Evolutionary conservation across 208 protist species (phyloP), one percentile per base, ranked within the genome.

Genomic region (Leishmania guyanensis): DNA sequence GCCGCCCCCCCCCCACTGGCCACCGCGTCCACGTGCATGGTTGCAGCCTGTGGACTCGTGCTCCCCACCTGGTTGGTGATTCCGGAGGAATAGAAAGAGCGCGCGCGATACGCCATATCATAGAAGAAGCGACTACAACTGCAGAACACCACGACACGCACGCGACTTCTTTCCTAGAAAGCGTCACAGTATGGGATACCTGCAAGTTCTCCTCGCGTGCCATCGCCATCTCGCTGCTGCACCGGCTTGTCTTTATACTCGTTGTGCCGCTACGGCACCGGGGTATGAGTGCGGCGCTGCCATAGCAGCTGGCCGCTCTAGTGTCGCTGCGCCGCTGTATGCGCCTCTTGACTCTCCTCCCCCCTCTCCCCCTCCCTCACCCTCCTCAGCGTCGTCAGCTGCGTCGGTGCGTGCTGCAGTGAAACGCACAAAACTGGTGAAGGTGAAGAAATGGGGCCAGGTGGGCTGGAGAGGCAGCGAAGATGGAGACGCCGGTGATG

Each of bases 121-220:
- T 10, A 39, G 17, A 22, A 22, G 2, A 53, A 53, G 43, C 4
- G 43, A 43, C 8, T 4, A 53, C 43, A 16, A 50, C 8, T 12
- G 20, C 3, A 53, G 39, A 29, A 29, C 43, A 72, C 68, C 43
- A 43, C 68, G n/a, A 33, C 68, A 29, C 22, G 43, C 43, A 36
- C 43, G 33, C 43, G 68, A 33, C 39, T 5, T 50, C 9, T 29
- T 50, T 51, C 20, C 6, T 53, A 53, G 50, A 53, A n/a, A 17
- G 3, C 10, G 39, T 16, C 5, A n/a, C 71, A 56, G 33, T 56
- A 85, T 85, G 75, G 77, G 72, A 39, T 77, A 71, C 54, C 50
- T 87, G 36, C 84, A 85, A 65, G 53, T 80, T 22, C n/a, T 77
- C 16, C n/a, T 85, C 46, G 46, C 65, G 62, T 76, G 29, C 29